Percentiles rank a stretch among this genome's conserved stretches.
phyloP scores from a whole-genome alignment of 345 rosid genomes.

The rapeseed (Brassica napus) region Da-Ae NC_063448.1:55976501-55977000 shows the following conservation, averaged over 20 bases:
- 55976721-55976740: conserved; percentile 11
- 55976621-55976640: neutral
- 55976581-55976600: neutral
- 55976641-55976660: conserved; percentile 10
- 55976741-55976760: neutral
- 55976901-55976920: neutral
- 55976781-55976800: neutral
- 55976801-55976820: neutral
- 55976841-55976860: neutral
- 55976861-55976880: neutral
- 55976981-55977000: neutral
- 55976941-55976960: neutral
- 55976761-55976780: conserved; percentile 30
- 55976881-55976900: neutral
- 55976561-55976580: conserved; percentile 21
- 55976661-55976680: conserved; percentile 1
- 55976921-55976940: neutral
- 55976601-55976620: neutral
- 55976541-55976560: conserved; percentile 28
- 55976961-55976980: neutral
- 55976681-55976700: conserved; percentile 10
- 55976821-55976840: neutral
- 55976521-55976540: conserved; percentile 1
- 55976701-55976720: conserved; percentile 16
- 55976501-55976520: neutral